A percentile compares a stretch with the other conserved stretches of the same genome.
These are phyloP conservation scores for Pseudogymnoascus pannorum DNA, from an alignment of 2,329 filamentous ascomycete species.

Conservation along the genomic window DNA sequence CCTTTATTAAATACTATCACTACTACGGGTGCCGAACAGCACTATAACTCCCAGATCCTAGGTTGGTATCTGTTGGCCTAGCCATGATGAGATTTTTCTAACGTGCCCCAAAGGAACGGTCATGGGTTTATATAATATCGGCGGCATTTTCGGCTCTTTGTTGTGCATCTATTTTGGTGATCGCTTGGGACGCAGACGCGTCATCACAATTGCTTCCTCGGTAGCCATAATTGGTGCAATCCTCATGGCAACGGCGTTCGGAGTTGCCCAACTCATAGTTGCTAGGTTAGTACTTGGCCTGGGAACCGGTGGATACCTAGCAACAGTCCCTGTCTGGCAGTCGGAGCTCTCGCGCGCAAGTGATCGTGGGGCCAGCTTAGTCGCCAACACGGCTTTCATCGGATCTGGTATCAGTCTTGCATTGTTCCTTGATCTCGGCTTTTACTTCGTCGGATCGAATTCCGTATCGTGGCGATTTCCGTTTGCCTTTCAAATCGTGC, in stretches of 20 bases:
- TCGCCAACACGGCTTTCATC: slow-evolving; percentile 48
- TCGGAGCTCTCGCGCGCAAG: slow-evolving; percentile 48
- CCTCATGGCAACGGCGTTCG: slow-evolving; percentile 33
- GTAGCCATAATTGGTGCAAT: slow-evolving; percentile 51
- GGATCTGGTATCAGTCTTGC: slow-evolving; percentile 47
- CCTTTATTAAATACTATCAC: slow-evolving; percentile 32
- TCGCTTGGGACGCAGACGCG: slow-evolving; percentile 46
- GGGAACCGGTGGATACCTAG: slow-evolving; percentile 39
- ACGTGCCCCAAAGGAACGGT: slow-evolving; percentile 25
- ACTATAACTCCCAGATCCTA: background rate
- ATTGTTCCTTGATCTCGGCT: slow-evolving; percentile 52
- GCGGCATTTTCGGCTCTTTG: slow-evolving; percentile 31
- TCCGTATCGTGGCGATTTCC: slow-evolving; percentile 50
- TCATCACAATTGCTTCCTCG: slow-evolving; percentile 46
- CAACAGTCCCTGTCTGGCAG: slow-evolving; percentile 48
- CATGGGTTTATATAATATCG: slow-evolving; percentile 32
- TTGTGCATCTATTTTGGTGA: slow-evolving; percentile 36
- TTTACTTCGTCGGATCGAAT: slow-evolving; percentile 38
- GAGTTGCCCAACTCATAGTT: slow-evolving; percentile 45
- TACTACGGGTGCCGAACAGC: background rate
- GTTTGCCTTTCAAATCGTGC: slow-evolving; percentile 47
- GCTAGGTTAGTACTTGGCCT: slow-evolving; percentile 41
- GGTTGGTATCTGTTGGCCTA: background rate
- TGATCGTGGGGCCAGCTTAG: slow-evolving; percentile 48
- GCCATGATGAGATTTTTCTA: background rate